A percentile compares a stretch with the other conserved stretches of the same genome.
These are phyloP conservation scores for Amphicarpaea edgeworthii DNA, from an alignment of 306 rosid genomes.

Conservation along the genomic window DNA sequence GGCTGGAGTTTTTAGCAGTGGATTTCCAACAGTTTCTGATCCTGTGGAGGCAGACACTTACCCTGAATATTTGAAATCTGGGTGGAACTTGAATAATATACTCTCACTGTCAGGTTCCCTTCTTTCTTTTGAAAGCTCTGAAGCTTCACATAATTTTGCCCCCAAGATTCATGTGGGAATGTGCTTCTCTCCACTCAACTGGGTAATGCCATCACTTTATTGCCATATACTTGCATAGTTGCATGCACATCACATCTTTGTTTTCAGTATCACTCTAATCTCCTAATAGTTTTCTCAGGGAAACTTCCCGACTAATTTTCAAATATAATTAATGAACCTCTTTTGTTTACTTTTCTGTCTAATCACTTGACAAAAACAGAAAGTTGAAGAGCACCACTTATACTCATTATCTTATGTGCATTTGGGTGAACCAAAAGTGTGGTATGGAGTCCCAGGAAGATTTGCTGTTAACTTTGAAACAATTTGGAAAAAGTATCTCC, in stretches of 20 bases:
- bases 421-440: constrained; percentile 81
- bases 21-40: constrained; percentile 64
- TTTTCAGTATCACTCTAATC: constrained; percentile 15
- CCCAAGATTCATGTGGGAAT: constrained; percentile 76
- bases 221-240: constrained; percentile 23
- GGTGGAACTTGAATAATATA: constrained; percentile 86
- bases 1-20: constrained; percentile 63
- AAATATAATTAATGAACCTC: constrained; percentile 14
- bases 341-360: constrained; percentile 10
- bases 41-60: constrained; percentile 35
- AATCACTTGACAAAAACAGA: constrained; percentile 53
- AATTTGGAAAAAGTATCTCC: constrained; percentile 55
- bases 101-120: constrained; percentile 68
- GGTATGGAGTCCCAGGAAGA: constrained; percentile 77
- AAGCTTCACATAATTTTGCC: constrained; percentile 49
- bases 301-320: constrained; percentile 13
- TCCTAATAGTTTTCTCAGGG: constrained; percentile 16
- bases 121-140: constrained; percentile 78
- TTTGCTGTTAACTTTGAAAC: constrained; percentile 58
- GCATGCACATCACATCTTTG: constrained; percentile 9
- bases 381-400: constrained; percentile 84
- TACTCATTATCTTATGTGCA: constrained; percentile 74
- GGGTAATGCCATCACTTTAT: constrained; percentile 63
- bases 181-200: constrained; percentile 78
- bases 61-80: constrained; percentile 63